Evolutionary conservation across 495 filamentous ascomycete species (phyloP), one percentile per base, ranked within the genome.

Genomic region (Xylaria curta): DNA sequence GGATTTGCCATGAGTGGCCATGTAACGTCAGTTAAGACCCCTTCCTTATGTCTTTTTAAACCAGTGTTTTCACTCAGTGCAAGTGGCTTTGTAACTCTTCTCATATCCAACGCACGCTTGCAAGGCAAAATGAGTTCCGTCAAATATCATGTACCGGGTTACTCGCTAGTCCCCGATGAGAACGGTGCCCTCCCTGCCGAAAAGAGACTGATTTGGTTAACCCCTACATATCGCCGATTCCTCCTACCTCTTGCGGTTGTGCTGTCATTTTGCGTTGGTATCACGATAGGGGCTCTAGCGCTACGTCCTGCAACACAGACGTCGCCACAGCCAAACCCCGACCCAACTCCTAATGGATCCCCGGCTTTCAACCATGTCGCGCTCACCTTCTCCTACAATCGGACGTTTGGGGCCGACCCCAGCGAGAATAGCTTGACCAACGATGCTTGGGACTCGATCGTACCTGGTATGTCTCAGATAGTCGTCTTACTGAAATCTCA

Each of bases 121-220:
- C 26, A 33, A 19, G 54, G 26, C 54, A 58, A 33, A 31, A 58
- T 58, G 54, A 58, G 54, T 28, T 33, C 31, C 54, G 3, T 33
- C 31, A 58, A 58, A 15, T 12, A 58, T 3, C 2, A 58, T 28
- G 31, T 19, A 58, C 33, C 54, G 54, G 54, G 54, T n/a, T 58
- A 58, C 31, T 58, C 54, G 31, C 54, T 58, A 58, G 54, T 58
- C 54, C 54, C 54, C 15, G 54, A 58, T 58, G 54, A 58, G 54
- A 58, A 28, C 31, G 54, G 54, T 17, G 17, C 12, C 19, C 26
- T 19, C 12, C 54, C 54, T 19, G 24, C 54, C 54, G 31, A 58
- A 33, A 58, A 19, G 31, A 28, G 54, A 33, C 24, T 33, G 31
- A 7, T 17, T 26, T n/a, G 26, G 24, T 4, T 33, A 15, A 8